Evolutionary conservation across 1,284 basidiomycete genomes (phyloP).

Genomic region (Psilocybe mexicana): DNA sequence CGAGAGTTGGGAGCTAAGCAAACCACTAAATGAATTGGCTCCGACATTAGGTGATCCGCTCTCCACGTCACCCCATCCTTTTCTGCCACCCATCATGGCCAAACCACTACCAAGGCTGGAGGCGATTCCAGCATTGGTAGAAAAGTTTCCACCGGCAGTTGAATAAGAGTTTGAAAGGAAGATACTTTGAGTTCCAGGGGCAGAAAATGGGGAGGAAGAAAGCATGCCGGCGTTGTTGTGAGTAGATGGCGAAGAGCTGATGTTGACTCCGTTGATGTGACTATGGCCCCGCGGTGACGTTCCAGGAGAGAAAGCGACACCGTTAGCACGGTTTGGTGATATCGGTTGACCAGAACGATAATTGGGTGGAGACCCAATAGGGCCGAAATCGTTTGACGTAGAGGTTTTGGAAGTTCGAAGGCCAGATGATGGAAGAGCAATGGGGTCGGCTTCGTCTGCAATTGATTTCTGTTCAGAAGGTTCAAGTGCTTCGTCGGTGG

Average conservation of each 20-base stretch:
- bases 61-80: conserved; percentile 33
- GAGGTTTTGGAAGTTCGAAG: conserved; percentile 38
- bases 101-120: conserved; percentile 44
- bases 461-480: conserved; percentile 10
- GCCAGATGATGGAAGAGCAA: conserved; percentile 46
- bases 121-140: conserved; percentile 32
- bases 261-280: conserved; percentile 32
- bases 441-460: conserved; percentile 35
- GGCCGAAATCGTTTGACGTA: conserved; percentile 60
- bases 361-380: conserved; percentile 71
- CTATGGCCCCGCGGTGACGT: conserved; percentile 36
- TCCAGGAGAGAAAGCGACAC: conserved; percentile 36
- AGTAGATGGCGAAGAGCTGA: conserved; percentile 45
- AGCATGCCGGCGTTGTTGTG: conserved; percentile 35
- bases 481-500: conserved; percentile 3
- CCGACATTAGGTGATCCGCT: conserved; percentile 21
- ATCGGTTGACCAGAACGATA: conserved; percentile 24
- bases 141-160: conserved; percentile 13
- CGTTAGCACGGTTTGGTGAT: conserved; percentile 27
- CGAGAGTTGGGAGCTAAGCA: conserved; percentile 25
- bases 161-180: conserved; percentile 42
- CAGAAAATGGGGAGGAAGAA: conserved; percentile 68
- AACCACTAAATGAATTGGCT: conserved; percentile 23
- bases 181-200: conserved; percentile 59
- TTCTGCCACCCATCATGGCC: conserved; percentile 39